Evolutionary conservation across 805 yeast species (phyloP), one percentile per base, ranked within the genome.

Genomic region (Wickerhamomyces chambardii): DNA sequence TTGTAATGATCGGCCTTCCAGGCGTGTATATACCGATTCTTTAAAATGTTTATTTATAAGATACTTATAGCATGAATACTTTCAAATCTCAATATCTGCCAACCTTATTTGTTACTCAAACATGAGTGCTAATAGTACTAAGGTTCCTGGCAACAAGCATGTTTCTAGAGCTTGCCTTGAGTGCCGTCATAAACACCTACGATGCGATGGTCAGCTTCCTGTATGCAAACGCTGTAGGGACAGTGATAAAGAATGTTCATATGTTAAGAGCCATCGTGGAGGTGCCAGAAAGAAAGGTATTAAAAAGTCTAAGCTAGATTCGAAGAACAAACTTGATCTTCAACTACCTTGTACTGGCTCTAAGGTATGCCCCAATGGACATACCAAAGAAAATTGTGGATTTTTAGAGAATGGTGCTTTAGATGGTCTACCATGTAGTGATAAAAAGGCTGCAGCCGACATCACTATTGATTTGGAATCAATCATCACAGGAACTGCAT

Each of bases 221-320:
- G 44, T 43, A 12, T 71, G 78, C 47, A 48, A 55, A 7, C 50
- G 73, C 33, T 71, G 78, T 41, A 39, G 36, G 4, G 32, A 48
- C 4, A 45, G 51, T 15, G 32, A 35, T 9, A 58, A 56, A 37
- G 59, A 50, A 0, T 71, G 78, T 37, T 61, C 59, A 1, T 71
- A 68, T 42, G 76, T 71, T 5, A 68, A 66, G 44, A 66, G 74
- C 39, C 63, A 69, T 29, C 50, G 78, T 40, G 78, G 78, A 28
- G 78, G 78, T 1, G 64, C 75, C 6, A 50, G 78, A 31, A 67
- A 58, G 42, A 71, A 65, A 43, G 76, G 76, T 14, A 64, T 64
- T 17, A 62, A 56, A 40, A 57, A 46, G 32, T 32, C 33, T 5
- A 43, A 38, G 24, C 25, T 21, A 12, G 39, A 32, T n/a, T 17